Evolutionary conservation across 495 filamentous ascomycete species (phyloP).

Genomic region (Penicillium manginii): DNA sequence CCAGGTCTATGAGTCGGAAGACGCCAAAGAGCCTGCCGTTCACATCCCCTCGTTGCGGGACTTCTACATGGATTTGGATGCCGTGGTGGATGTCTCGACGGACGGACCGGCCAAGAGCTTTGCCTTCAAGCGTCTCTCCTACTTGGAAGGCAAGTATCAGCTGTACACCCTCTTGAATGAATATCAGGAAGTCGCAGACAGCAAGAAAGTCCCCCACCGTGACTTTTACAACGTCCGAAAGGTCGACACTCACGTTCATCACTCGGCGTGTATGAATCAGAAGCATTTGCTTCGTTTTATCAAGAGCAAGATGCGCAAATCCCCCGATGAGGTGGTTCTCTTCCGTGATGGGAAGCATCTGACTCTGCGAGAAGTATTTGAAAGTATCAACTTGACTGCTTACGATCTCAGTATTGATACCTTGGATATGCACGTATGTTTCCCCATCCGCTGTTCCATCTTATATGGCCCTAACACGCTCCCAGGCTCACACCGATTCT

Average conservation of each 20-base stretch:
- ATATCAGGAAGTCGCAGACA: conserved; percentile 97
- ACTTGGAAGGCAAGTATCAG: conserved; percentile 95
- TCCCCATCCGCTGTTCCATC: not conserved
- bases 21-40: conserved; percentile 69
- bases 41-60: conserved; percentile 86
- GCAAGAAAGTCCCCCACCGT: conserved; percentile 93
- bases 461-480: not conserved
- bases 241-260: conserved; percentile 98
- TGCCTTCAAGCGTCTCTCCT: conserved; percentile 90
- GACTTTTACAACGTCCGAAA: conserved; percentile 99
- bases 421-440: conserved; percentile 87
- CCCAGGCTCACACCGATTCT: conserved; percentile 86
- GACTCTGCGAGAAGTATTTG: conserved; percentile 91
- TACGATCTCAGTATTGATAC: conserved; percentile 99
- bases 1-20: conserved; percentile 75
- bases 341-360: conserved; percentile 91
- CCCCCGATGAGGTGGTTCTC: conserved; percentile 88
- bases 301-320: conserved; percentile 99
- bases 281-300: conserved; percentile 98
- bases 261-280: conserved; percentile 99
- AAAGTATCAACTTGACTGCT: conserved; percentile 93
- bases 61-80: conserved; percentile 94
- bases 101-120: conserved; percentile 97
- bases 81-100: conserved; percentile 79
- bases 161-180: conserved; percentile 90